A percentile compares a stretch with the other conserved stretches of the same genome.
Evolutionary conservation across 164 flowering plant species (phyloP).

Genomic region (Dillenia turbinata): DNA sequence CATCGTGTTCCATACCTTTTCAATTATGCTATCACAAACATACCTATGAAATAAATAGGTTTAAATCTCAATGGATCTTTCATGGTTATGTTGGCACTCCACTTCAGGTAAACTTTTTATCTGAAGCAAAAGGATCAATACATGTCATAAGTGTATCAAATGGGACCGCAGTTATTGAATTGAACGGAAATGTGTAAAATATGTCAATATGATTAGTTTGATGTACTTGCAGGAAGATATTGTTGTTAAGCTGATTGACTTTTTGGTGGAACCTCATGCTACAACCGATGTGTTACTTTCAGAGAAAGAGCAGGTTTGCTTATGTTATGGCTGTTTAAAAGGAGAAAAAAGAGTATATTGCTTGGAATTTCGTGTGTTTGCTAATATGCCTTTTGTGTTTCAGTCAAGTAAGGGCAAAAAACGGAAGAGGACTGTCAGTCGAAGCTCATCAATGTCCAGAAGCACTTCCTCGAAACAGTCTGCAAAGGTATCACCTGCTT

Average conservation of each 20-base stretch:
- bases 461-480: slow-evolving; percentile 43
- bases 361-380: background rate
- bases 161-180: background rate
- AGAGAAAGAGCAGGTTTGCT: slow-evolving; percentile 70
- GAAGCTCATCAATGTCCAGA: slow-evolving; percentile 40
- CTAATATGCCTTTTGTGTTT: background rate
- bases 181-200: background rate
- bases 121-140: background rate
- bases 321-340: background rate
- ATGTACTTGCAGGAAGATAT: slow-evolving; percentile 72
- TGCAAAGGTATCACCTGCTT: slow-evolving; percentile 46
- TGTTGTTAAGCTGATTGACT: slow-evolving; percentile 65
- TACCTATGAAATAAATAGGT: background rate
- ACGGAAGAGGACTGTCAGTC: slow-evolving; percentile 55
- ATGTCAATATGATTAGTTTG: slow-evolving; percentile 3
- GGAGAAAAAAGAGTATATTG: background rate
- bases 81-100: too few species aligned
- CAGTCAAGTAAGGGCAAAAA: slow-evolving; percentile 60
- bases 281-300: slow-evolving; percentile 62
- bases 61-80: background rate
- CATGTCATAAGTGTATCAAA: background rate
- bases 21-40: background rate
- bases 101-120: too few species aligned
- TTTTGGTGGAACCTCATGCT: slow-evolving; percentile 74
- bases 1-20: background rate